These are phyloP conservation scores for Yarrowia osloensis DNA, from an alignment of 805 yeast species.

Conservation along the genomic window DNA sequence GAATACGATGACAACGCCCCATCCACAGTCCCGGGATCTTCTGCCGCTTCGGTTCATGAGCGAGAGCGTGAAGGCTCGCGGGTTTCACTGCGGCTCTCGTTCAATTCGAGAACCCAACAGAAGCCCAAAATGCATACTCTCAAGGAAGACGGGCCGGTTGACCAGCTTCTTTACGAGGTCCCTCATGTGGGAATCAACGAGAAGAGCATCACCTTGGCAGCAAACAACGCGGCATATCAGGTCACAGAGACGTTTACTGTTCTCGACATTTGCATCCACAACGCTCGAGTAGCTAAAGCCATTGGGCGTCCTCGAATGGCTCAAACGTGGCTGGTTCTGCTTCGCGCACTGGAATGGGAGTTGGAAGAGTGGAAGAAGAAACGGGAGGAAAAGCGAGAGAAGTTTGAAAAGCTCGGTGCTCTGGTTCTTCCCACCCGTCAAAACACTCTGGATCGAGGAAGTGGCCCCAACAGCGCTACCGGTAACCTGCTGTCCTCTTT, in stretches of 20 bases:
- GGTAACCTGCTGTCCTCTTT: neutral
- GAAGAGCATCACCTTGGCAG: neutral
- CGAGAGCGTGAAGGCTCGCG: neutral
- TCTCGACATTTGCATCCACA: constrained; percentile 21
- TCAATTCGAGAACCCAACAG: neutral
- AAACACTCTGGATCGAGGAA: neutral
- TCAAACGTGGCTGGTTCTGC: constrained; percentile 62
- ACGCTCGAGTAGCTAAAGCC: constrained; percentile 38
- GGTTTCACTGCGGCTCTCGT: neutral
- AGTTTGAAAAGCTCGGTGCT: neutral
- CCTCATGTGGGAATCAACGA: constrained; percentile 26
- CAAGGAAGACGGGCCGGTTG: constrained; percentile 4
- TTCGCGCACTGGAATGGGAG: constrained; percentile 50
- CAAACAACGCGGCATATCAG: neutral
- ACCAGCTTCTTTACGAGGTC: constrained; percentile 8
- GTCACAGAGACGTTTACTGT: neutral
- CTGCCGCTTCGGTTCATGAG: constrained; percentile 31
- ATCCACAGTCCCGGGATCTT: neutral
- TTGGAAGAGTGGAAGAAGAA: constrained; percentile 25
- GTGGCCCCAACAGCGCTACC: neutral
- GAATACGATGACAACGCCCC: neutral
- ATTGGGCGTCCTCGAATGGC: constrained; percentile 57
- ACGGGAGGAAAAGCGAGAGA: neutral
- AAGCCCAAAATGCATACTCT: constrained; percentile 3
- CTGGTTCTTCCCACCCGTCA: neutral